Evolutionary conservation across 140 eudicot species (phyloP), one percentile per base, ranked within the genome.

Genomic region (Flaveria floridana): DNA sequence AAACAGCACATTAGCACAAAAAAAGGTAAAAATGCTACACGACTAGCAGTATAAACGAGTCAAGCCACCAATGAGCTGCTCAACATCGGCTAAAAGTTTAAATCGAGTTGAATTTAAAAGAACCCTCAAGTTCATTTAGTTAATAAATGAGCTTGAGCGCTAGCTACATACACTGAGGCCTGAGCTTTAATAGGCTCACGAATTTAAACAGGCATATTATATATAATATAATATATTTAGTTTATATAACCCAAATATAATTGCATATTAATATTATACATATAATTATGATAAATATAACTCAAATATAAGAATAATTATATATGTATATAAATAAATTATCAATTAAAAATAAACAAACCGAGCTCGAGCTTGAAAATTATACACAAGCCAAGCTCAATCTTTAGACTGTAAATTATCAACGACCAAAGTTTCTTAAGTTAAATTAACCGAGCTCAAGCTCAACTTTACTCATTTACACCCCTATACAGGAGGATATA

Each of bases 21-120:
- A 3, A 78, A 23, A 15, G 67, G 76, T 73, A 21, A 68, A 79
- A 74, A 14, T 68, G 80, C 11, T 44, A 53, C 28, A 51, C 30
- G 56, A 62, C 30, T 18, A 55, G 4, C 7, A 12, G 62, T 18
- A 2, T 16, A 55, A 55, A 55, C 13, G 4, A 55, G 62, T 2
- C 26, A 2, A 18, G 62, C 0, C 26, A 1, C 58, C 15, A 18
- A 7, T n/a, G 9, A 15, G 21, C 58, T n/a, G 7, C 62, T 16
- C 26, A 10, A 55, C 3, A 55, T 55, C 2, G 26, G 25, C 64
- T 57, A 57, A 57, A 8, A 7, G n/a, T 28, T 57, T 10, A 13
- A 57, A 57, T 57, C n/a, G 6, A 20, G 64, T 0, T 57, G 11
- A 57, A 57, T 1, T 20, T 1, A 57, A 7, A 16, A 18, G 7